Base-by-base conservation (phyloP, 2,329 filamentous ascomycete genomes). In the Hypoxylon rubiginosum region DNA sequence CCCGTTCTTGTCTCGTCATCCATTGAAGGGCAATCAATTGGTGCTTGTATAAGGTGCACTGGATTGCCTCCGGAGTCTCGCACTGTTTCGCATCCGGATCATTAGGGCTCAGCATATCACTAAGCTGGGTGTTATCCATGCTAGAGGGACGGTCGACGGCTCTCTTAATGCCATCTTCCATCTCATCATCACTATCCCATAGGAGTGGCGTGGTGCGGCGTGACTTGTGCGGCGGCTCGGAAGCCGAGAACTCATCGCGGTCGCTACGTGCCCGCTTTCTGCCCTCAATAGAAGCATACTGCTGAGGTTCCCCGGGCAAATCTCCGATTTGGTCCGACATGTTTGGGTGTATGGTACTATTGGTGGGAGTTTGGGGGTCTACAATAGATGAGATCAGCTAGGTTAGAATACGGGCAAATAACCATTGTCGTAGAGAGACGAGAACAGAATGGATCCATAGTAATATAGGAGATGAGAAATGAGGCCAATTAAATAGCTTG, bases 21-120 rank as follows among this genome's bases (percentile, higher is more conserved):
- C 92, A 96, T 1, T 88, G 85, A 39, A 95, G 77, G 3, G 91
- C 92, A 17, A 95, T 82, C 72, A 92, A 90, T 75, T 97, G 94
- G 73, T 97, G 94, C 49, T 91, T 88, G 80, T 96, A 93, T 8
- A 97, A 82, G 0, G 85, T 82, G 62, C 88, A 89, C 63, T 83
- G 88, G 74, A 97, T 86, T 0, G 85, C 90, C 45, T 86, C 84
- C 0, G 93, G 93, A 0, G 15, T 17, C 36, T 17, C 36, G 8
- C 15, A 41, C 36, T 41, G 36, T 4, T 19, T 15, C 36, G 5
- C 5, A 19, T 41, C n/a, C 5, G 10, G 4, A 8, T 41, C 15
- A 5, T 5, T 19, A 19, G 36, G 8, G 36, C 15, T 9, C 15
- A 41, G 8, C 28, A 30, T 6, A 9, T 30, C 28, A 3, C 28